phyloP scores from a whole-genome alignment of 1,284 basidiomycete genomes.

The Malassezia equina region DNA sequence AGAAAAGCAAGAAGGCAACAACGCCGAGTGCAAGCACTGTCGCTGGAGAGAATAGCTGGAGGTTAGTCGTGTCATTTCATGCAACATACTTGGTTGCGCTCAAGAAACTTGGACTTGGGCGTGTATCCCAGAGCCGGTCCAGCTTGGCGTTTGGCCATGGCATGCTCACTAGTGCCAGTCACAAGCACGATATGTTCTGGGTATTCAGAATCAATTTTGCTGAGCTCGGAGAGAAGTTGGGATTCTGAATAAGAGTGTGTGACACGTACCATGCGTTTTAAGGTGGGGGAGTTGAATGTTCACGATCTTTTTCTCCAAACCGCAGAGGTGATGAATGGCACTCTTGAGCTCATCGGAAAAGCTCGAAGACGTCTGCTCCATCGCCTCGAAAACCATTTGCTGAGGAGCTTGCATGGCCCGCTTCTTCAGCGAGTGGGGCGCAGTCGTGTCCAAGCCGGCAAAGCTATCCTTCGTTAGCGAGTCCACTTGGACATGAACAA shows the following conservation, averaged over 20 bases:
- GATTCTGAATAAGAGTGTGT: neutral
- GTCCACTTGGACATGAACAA: conserved; percentile 13
- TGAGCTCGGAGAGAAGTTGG: neutral
- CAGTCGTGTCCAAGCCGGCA: neutral
- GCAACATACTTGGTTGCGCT: conserved; percentile 4
- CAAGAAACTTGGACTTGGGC: conserved; percentile 7
- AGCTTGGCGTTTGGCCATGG: neutral
- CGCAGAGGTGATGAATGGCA: conserved; percentile 1
- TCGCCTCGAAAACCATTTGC: conserved; percentile 6
- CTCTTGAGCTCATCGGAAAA: conserved; percentile 5
- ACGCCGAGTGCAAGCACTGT: conserved; percentile 12
- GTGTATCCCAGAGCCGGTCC: neutral
- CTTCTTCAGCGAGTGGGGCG: conserved; percentile 1
- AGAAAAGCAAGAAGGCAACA: conserved; percentile 12
- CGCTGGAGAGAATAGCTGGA: conserved; percentile 7
- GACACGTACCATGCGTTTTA: neutral
- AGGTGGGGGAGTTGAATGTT: neutral
- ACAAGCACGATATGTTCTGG: conserved; percentile 12
- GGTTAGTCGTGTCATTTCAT: neutral
- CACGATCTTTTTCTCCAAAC: neutral
- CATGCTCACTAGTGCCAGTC: neutral
- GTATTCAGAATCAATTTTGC: conserved; percentile 3
- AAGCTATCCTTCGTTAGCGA: conserved; percentile 1
- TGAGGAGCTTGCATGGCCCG: conserved; percentile 4
- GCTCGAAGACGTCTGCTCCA: conserved; percentile 5